phyloP scores from a whole-genome alignment of 257 asterid species.

The Nicotiana noctiflora region DNA sequence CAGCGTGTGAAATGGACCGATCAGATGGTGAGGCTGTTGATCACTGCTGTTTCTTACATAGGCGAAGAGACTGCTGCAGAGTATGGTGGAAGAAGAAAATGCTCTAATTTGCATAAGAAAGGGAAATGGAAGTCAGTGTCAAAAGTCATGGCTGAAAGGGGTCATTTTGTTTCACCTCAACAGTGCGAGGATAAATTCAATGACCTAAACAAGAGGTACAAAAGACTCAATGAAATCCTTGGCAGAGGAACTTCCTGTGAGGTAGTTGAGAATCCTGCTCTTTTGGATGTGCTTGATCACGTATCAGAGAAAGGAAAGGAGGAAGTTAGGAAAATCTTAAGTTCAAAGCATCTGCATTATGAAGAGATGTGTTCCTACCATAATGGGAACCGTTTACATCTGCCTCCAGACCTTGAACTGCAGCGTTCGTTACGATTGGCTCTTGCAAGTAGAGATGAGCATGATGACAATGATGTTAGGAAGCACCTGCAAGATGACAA shows the following conservation, averaged over 20 bases:
- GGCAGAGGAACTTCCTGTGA: constrained; percentile 87
- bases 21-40: constrained; percentile 51
- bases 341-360: constrained; percentile 82
- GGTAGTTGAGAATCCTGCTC: constrained; percentile 74
- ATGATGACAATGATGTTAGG: constrained; percentile 33
- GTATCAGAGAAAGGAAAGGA: constrained; percentile 64
- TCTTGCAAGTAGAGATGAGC: constrained; percentile 53
- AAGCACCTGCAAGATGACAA: constrained; percentile 39
- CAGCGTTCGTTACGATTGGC: constrained; percentile 62
- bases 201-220: constrained; percentile 80
- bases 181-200: constrained; percentile 92
- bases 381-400: constrained; percentile 64
- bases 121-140: constrained; percentile 86
- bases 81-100: constrained; percentile 39
- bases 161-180: constrained; percentile 75
- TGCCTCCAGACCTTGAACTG: constrained; percentile 68
- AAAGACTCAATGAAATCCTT: constrained; percentile 76
- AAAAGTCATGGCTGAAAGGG: constrained; percentile 83
- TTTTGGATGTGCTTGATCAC: constrained; percentile 61
- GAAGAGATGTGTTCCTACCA: constrained; percentile 94
- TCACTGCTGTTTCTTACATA: constrained; percentile 73
- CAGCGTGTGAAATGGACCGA: constrained; percentile 54
- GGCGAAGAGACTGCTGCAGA: constrained; percentile 53
- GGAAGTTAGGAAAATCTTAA: constrained; percentile 63
- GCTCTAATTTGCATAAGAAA: constrained; percentile 49